These are phyloP conservation scores for Colletotrichum lentis DNA, from an alignment of 2,329 filamentous ascomycete species.

Conservation along the genomic window DNA sequence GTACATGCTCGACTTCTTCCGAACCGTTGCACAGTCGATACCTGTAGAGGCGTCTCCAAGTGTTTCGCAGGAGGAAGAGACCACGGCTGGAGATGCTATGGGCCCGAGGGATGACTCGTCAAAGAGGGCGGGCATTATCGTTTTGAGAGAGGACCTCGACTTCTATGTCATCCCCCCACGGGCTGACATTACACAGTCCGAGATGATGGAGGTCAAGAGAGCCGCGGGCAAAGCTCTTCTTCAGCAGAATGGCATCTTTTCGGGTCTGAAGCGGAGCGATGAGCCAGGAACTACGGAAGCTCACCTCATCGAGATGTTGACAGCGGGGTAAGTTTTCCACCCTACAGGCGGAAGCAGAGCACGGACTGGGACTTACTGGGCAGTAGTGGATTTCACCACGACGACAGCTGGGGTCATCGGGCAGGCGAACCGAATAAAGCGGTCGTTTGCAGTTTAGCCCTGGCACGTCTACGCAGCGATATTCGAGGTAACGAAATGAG, in stretches of 20 bases:
- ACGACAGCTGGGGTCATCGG: slow-evolving; percentile 94
- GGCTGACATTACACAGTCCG: slow-evolving; percentile 80
- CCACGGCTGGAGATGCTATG: slow-evolving; percentile 75
- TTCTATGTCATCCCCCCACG: slow-evolving; percentile 95
- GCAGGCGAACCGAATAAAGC: slow-evolving; percentile 99
- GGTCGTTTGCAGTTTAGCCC: slow-evolving; percentile 94
- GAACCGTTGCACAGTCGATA: slow-evolving; percentile 95
- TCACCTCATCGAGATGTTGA: slow-evolving; percentile 98
- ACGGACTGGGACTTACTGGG: slow-evolving; percentile 31
- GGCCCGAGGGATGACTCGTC: slow-evolving; percentile 75
- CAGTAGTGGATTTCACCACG: slow-evolving; percentile 89
- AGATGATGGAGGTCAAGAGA: slow-evolving; percentile 97
- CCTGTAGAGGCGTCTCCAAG: slow-evolving; percentile 75
- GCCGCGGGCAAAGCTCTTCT: slow-evolving; percentile 88
- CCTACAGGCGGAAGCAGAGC: neutral
- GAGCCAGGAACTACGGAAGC: slow-evolving; percentile 97
- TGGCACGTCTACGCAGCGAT: slow-evolving; percentile 91
- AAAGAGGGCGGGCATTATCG: slow-evolving; percentile 96
- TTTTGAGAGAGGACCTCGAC: slow-evolving; percentile 93
- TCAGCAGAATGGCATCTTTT: slow-evolving; percentile 93
- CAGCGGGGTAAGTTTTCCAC: slow-evolving; percentile 81
- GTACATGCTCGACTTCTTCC: slow-evolving; percentile 99
- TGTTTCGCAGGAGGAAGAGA: slow-evolving; percentile 68
- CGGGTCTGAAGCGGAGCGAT: slow-evolving; percentile 91
- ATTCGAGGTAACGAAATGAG: slow-evolving; percentile 81